Percentiles rank a stretch among this genome's conserved stretches.
These are phyloP conservation scores for Paracoccidioides brasiliensis DNA, from an alignment of 2,329 filamentous ascomycete genomes.

Conservation along the genomic window DNA sequence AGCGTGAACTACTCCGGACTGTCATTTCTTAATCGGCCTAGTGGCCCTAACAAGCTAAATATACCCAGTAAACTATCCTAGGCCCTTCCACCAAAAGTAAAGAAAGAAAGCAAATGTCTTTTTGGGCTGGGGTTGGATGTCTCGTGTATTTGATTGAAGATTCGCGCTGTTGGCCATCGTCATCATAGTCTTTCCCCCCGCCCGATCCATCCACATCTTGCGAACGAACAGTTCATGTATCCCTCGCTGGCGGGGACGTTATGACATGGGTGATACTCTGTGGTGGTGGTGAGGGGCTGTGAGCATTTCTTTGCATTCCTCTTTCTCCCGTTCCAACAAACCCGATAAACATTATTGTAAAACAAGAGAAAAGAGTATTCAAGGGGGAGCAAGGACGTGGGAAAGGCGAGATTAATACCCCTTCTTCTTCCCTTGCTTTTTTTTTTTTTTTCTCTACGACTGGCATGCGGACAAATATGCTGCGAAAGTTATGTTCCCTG, in stretches of 20 bases:
- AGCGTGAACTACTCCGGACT: too few species aligned
- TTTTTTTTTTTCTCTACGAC: neutral
- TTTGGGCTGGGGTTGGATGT: neutral
- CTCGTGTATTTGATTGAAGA: neutral
- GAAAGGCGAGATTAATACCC: neutral
- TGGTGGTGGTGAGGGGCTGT: neutral
- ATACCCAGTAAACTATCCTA: too few species aligned
- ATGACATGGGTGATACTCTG: conserved; percentile 1
- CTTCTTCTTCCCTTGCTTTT: neutral
- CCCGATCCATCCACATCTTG: neutral
- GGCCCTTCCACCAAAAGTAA: neutral
- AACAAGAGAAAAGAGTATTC: neutral
- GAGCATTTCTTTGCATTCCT: neutral
- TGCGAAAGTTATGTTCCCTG: neutral
- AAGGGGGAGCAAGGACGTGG: neutral
- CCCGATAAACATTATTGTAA: too few species aligned
- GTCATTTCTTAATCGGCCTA: too few species aligned
- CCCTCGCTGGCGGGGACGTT: neutral
- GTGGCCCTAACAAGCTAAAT: too few species aligned
- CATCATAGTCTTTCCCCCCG: neutral
- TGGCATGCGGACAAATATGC: neutral
- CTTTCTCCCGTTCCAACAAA: neutral
- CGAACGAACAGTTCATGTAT: conserved; percentile 2
- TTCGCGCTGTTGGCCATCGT: neutral
- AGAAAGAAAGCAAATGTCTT: neutral